Conservation (phyloP, 2,329 filamentous ascomycete genomes). For the Coniosporium tulheliwenetii region DNA sequence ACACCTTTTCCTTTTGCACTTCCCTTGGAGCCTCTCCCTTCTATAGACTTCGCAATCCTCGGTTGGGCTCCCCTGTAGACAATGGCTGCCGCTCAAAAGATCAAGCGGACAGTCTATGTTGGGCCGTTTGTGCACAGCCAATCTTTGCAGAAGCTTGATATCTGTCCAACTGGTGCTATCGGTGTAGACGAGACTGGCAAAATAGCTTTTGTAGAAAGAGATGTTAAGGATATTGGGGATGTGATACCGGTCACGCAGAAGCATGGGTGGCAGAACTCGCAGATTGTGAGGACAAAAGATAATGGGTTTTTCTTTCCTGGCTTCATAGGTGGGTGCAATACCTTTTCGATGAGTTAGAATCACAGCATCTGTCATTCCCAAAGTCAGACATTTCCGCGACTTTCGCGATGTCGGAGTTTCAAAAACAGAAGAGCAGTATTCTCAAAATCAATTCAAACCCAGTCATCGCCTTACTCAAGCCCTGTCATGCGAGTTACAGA, state of each 20-base stretch:
- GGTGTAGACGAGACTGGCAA: slow-evolving; percentile 36
- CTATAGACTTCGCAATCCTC: too few relatives aligned
- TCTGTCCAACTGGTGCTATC: slow-evolving; percentile 28
- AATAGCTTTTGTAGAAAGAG: slow-evolving; percentile 31
- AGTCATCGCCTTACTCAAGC: too few relatives aligned
- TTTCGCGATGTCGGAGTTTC: too few relatives aligned
- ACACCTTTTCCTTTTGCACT: too few relatives aligned
- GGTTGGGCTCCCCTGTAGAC: not conserved
- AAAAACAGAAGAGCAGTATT: too few relatives aligned
- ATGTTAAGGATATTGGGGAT: slow-evolving; percentile 9
- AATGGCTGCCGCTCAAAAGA: not conserved
- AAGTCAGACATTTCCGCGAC: too few relatives aligned
- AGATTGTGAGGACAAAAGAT: slow-evolving; percentile 22
- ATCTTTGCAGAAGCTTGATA: slow-evolving; percentile 31
- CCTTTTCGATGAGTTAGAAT: not conserved
- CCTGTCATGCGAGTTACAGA: too few relatives aligned
- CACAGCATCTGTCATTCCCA: too few relatives aligned
- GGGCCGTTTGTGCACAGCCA: slow-evolving; percentile 47
- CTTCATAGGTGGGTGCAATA: slow-evolving; percentile 47
- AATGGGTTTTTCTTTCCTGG: slow-evolving; percentile 71
- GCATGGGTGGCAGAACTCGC: slow-evolving; percentile 23
- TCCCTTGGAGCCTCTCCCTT: too few relatives aligned
- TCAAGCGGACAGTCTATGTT: slow-evolving; percentile 30
- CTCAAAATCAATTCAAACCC: too few relatives aligned
- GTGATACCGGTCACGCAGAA: slow-evolving; percentile 10